These are phyloP conservation scores for Xerocomellus chrysenteron DNA, from an alignment of 768 basidiomycete species.

Conservation along the genomic window DNA sequence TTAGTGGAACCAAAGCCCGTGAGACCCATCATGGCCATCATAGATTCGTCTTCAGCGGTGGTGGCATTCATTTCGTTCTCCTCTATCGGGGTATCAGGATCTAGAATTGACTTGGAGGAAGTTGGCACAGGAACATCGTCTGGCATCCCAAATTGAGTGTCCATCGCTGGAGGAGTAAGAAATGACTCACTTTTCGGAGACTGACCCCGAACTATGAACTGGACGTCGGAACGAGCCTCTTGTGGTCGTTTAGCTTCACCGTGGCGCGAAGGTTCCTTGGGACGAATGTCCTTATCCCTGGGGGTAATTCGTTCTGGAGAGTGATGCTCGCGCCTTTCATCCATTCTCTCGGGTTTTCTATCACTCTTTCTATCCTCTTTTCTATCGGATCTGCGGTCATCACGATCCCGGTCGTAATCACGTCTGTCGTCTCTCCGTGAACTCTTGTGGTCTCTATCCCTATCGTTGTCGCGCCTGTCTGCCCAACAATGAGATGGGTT, in stretches of 20 bases:
- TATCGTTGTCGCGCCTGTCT: slow-evolving; percentile 37
- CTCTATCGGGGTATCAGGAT: slow-evolving; percentile 47
- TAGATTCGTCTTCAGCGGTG: slow-evolving; percentile 71
- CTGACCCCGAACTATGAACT: slow-evolving; percentile 5
- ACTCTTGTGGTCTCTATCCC: slow-evolving; percentile 40
- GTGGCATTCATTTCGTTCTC: slow-evolving; percentile 51
- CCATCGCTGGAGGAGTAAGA: neutral
- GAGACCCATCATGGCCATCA: slow-evolving; percentile 92
- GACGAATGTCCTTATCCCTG: slow-evolving; percentile 27
- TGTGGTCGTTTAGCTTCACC: slow-evolving; percentile 23
- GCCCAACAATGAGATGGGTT: slow-evolving; percentile 2
- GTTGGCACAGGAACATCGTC: slow-evolving; percentile 8
- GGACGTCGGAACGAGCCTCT: slow-evolving; percentile 19
- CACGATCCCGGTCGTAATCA: slow-evolving; percentile 32
- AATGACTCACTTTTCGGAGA: slow-evolving; percentile 16
- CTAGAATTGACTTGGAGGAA: slow-evolving; percentile 35
- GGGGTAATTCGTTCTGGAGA: slow-evolving; percentile 37
- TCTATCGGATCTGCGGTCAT: slow-evolving; percentile 31
- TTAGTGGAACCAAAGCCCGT: slow-evolving; percentile 87
- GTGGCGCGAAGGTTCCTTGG: slow-evolving; percentile 23
- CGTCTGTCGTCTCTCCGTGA: slow-evolving; percentile 35
- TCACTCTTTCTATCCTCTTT: slow-evolving; percentile 32
- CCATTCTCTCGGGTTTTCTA: slow-evolving; percentile 33
- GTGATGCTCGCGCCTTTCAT: slow-evolving; percentile 42
- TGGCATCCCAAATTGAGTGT: neutral